These are phyloP conservation scores for Lasiosphaeria ovina DNA, from an alignment of 495 filamentous ascomycete genomes.

Conservation along the genomic window DNA sequence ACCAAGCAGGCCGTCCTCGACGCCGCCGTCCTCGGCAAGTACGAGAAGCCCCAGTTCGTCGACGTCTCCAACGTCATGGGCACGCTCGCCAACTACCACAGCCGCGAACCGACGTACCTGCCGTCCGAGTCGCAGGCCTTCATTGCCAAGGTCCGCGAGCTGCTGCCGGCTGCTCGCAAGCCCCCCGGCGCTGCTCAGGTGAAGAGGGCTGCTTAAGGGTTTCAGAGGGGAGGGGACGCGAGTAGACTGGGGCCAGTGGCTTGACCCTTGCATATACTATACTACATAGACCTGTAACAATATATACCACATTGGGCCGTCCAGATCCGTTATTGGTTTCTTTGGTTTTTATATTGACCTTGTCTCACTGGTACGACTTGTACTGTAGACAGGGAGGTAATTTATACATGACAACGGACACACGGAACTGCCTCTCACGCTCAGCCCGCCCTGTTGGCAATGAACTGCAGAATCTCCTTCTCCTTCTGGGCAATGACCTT, in stretches of 20 bases:
- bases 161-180: conserved; percentile 21
- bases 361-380: too few species aligned
- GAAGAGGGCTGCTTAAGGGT: conserved; percentile 14
- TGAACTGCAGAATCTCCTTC: conserved; percentile 58
- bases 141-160: conserved; percentile 23
- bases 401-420: conserved; percentile 21
- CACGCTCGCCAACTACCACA: conserved; percentile 35
- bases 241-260: background rate
- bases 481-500: conserved; percentile 66
- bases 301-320: conserved; percentile 1
- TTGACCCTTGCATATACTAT: background rate
- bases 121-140: conserved; percentile 21
- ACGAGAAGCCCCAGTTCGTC: conserved; percentile 30
- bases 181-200: conserved; percentile 9
- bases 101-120: conserved; percentile 26
- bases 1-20: conserved; percentile 41
- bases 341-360: too few species aligned
- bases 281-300: background rate
- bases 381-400: conserved; percentile 9
- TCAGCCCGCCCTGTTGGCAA: conserved; percentile 20
- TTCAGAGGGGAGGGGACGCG: background rate
- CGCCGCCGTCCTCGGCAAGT: conserved; percentile 40
- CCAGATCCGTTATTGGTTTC: background rate
- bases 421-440: conserved; percentile 12
- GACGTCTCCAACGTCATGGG: conserved; percentile 32